Conservation (phyloP, 2,329 filamentous ascomycete species). For the Hypoxylon sp. region DNA sequence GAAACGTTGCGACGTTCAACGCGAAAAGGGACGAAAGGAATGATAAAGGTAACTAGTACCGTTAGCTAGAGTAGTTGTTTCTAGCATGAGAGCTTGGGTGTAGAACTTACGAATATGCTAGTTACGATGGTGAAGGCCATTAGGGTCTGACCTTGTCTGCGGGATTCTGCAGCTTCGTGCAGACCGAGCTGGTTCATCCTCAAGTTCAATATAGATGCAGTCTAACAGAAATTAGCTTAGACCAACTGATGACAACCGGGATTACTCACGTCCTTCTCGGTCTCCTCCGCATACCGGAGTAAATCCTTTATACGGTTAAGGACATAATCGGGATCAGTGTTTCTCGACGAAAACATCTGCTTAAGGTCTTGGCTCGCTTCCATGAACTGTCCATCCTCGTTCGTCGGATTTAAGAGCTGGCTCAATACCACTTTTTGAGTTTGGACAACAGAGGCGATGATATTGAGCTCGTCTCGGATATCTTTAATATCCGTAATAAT, state of each 20-base stretch:
- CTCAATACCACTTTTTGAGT: constrained; percentile 4
- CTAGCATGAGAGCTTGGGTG: background rate
- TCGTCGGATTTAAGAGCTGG: background rate
- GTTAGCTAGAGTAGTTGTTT: background rate
- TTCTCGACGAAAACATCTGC: background rate
- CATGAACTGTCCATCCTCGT: background rate
- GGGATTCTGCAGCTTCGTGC: constrained; percentile 9
- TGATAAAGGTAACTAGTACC: constrained; percentile 4
- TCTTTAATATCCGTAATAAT: constrained; percentile 13
- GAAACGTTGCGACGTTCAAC: constrained; percentile 11
- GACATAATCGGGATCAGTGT: constrained; percentile 11
- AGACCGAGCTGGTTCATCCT: constrained; percentile 13
- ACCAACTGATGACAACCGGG: background rate
- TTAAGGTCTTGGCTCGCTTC: background rate
- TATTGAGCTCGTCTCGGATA: constrained; percentile 15
- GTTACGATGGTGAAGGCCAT: constrained; percentile 19
- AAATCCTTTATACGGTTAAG: constrained; percentile 1
- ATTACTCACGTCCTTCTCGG: constrained; percentile 7
- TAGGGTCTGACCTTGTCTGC: constrained; percentile 8
- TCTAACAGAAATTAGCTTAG: background rate
- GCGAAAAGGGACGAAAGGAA: constrained; percentile 18
- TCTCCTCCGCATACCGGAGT: constrained; percentile 7
- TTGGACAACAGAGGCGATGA: constrained; percentile 10
- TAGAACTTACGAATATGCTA: constrained; percentile 10
- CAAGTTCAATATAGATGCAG: constrained; percentile 3